These are phyloP conservation scores for Monarda citriodora DNA, from an alignment of 305 asterid species.

Conservation along the genomic window DNA sequence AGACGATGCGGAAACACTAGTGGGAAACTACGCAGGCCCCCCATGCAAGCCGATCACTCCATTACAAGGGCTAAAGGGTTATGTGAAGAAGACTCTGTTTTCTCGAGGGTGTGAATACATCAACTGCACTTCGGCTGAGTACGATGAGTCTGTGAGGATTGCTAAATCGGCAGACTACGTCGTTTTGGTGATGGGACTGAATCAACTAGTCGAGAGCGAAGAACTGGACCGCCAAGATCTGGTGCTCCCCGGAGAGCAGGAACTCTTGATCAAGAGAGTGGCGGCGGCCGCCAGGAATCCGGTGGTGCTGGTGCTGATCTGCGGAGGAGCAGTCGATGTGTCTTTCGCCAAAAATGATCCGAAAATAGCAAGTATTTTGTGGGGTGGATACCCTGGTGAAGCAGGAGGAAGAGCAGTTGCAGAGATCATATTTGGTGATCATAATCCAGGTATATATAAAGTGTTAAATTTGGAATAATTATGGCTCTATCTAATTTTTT, in stretches of 20 bases:
- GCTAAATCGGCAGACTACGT: conserved; percentile 47
- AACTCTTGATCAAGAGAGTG: conserved; percentile 27
- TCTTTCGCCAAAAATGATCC: conserved; percentile 46
- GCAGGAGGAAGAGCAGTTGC: conserved; percentile 65
- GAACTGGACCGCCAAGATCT: conserved; percentile 48
- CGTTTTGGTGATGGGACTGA: conserved; percentile 55
- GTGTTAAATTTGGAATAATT: no score
- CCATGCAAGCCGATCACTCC: conserved; percentile 56
- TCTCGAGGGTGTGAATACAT: conserved; percentile 42
- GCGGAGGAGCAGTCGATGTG: conserved; percentile 65
- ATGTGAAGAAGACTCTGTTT: conserved; percentile 22
- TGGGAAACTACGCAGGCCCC: conserved; percentile 66
- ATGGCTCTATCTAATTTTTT: no score
- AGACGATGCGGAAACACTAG: conserved; percentile 31
- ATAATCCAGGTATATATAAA: conserved; percentile 58
- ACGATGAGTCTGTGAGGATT: conserved; percentile 20
- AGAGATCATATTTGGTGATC: conserved; percentile 64
- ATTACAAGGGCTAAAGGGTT: conserved; percentile 40
- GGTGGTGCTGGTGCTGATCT: conserved; percentile 47
- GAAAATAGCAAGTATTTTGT: conserved; percentile 49
- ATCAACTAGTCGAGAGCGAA: conserved; percentile 53
- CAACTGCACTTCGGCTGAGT: conserved; percentile 29
- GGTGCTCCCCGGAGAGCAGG: conserved; percentile 54
- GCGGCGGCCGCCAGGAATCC: conserved; percentile 52
- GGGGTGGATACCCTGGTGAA: conserved; percentile 77